Evolutionary conservation across 768 basidiomycete genomes (phyloP).

Genomic region (Macrocybe gigantea): DNA sequence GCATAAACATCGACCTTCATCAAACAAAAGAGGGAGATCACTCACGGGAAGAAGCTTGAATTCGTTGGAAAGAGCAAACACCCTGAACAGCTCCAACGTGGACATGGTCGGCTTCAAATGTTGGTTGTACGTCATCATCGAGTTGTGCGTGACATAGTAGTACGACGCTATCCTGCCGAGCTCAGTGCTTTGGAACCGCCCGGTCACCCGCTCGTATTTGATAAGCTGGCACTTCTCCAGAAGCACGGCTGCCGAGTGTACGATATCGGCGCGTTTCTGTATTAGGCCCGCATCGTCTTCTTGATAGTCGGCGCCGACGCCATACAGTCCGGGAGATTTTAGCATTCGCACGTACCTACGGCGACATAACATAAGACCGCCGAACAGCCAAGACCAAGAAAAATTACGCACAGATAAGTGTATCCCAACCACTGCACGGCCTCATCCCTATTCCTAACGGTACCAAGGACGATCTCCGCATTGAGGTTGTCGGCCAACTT

Average conservation of each 20-base stretch:
- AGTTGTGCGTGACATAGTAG: slow-evolving; percentile 92
- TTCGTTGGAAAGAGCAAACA: slow-evolving; percentile 93
- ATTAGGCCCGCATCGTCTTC: slow-evolving; percentile 78
- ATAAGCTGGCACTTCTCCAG: slow-evolving; percentile 92
- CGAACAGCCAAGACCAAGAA: slow-evolving; percentile 6
- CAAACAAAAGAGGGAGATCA: slow-evolving; percentile 8
- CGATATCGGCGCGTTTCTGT: slow-evolving; percentile 92
- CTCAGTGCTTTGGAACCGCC: slow-evolving; percentile 89
- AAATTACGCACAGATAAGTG: slow-evolving; percentile 73
- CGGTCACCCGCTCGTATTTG: slow-evolving; percentile 88
- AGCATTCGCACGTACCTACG: slow-evolving; percentile 92
- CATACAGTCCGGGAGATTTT: slow-evolving; percentile 80
- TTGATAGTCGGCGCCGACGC: slow-evolving; percentile 84
- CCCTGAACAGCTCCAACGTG: slow-evolving; percentile 86
- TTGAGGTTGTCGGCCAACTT: slow-evolving; percentile 94
- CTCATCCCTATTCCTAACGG: slow-evolving; percentile 91
- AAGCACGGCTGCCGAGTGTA: slow-evolving; percentile 87
- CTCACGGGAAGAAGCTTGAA: slow-evolving; percentile 84
- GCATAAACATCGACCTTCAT: background rate
- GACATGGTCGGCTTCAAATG: slow-evolving; percentile 86
- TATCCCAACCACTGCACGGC: slow-evolving; percentile 97
- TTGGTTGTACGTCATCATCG: slow-evolving; percentile 96
- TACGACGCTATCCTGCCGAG: slow-evolving; percentile 92
- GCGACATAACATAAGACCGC: slow-evolving; percentile 4
- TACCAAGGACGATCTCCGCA: slow-evolving; percentile 94